A percentile compares a stretch with the other conserved stretches of the same genome.
Conservation (phyloP, 441 rosid species). For the Hura crepitans region DNA sequence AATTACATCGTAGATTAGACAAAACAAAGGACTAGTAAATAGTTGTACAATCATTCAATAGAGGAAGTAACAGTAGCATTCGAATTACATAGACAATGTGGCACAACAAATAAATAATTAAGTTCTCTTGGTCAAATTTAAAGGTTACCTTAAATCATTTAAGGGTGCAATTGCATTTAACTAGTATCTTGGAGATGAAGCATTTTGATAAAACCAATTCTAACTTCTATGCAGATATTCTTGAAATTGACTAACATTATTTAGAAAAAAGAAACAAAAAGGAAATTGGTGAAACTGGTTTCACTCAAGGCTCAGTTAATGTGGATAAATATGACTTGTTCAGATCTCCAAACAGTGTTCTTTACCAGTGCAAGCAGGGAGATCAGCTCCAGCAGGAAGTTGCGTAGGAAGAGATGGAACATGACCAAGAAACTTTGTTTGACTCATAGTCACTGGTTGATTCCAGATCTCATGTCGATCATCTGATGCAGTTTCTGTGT, state of each 20-base stretch:
- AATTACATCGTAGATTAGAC: not conserved
- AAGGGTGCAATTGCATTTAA: not conserved
- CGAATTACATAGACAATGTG: not conserved
- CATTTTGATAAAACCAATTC: not conserved
- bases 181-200: constrained; percentile 4
- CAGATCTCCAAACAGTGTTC: constrained; percentile 1
- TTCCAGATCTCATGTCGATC: constrained; percentile 58
- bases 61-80: not conserved
- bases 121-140: not conserved
- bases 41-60: constrained; percentile 2
- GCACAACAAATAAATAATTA: not conserved
- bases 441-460: constrained; percentile 48
- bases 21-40: not conserved
- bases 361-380: constrained; percentile 82
- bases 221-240: not conserved
- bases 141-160: not conserved
- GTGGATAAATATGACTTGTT: not conserved
- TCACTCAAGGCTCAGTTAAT: not conserved
- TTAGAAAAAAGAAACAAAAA: not conserved
- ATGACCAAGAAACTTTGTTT: constrained; percentile 51
- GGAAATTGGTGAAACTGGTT: not conserved
- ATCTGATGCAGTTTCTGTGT: constrained; percentile 54
- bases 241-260: not conserved
- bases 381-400: constrained; percentile 83
- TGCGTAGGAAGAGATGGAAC: constrained; percentile 66